Conservation (phyloP, 257 asterid species). For the Solanum pinnatisectum region DNA sequence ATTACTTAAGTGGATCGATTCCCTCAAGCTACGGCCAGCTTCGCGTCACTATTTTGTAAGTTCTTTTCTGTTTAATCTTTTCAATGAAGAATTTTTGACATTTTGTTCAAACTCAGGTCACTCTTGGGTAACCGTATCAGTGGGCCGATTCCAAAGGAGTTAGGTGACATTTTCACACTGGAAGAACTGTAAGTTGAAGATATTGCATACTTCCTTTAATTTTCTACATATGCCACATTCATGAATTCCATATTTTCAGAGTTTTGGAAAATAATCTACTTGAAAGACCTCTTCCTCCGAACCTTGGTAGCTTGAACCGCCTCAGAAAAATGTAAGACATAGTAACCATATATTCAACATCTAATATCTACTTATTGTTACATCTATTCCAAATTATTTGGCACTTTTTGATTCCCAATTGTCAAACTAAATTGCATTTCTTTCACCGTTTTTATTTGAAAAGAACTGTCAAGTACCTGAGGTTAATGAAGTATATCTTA, state of each 20-base stretch:
- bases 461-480: not conserved
- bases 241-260: constrained; percentile 21
- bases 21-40: constrained; percentile 45
- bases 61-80: not conserved
- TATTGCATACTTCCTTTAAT: not conserved
- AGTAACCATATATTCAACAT: not conserved
- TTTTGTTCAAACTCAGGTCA: constrained; percentile 26
- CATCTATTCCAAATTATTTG: not conserved
- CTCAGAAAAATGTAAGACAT: constrained; percentile 60
- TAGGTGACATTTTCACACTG: constrained; percentile 60
- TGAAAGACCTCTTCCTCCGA: constrained; percentile 61
- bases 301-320: constrained; percentile 54
- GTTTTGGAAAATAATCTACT: constrained; percentile 70
- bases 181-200: constrained; percentile 52
- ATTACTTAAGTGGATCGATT: constrained; percentile 66
- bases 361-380: not conserved
- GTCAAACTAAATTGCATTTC: not conserved
- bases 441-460: not conserved
- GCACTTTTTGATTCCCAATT: not conserved
- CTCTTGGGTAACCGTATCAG: constrained; percentile 68
- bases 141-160: constrained; percentile 60
- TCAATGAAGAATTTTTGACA: not conserved
- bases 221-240: not conserved
- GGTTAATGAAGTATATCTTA: no score
- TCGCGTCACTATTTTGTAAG: constrained; percentile 48